These are phyloP conservation scores for Ciborinia camelliae DNA, from an alignment of 2,329 filamentous ascomycete genomes.

Conservation along the genomic window DNA sequence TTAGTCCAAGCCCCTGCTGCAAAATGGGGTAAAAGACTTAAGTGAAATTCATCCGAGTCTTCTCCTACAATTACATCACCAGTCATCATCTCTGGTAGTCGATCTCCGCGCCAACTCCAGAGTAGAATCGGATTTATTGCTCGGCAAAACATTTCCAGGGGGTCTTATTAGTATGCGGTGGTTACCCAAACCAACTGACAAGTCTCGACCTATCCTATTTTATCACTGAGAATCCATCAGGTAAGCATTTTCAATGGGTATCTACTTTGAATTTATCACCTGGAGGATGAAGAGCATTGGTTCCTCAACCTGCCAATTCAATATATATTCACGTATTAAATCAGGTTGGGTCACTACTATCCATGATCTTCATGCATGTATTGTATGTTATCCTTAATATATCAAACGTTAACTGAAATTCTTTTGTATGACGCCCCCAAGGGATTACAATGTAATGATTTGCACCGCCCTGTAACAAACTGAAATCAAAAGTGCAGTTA, in stretches of 20 bases:
- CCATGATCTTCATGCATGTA: too few species aligned
- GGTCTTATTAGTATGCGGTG: too few species aligned
- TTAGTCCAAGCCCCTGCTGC: background rate
- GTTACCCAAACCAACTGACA: too few species aligned
- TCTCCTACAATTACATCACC: slow-evolving; percentile 4
- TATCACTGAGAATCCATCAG: too few species aligned
- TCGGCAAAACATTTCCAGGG: too few species aligned
- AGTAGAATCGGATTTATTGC: background rate
- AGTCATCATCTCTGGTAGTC: slow-evolving; percentile 1
- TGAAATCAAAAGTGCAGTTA: background rate
- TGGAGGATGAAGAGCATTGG: too few species aligned
- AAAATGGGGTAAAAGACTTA: background rate
- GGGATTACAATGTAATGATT: slow-evolving; percentile 8
- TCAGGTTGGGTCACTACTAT: too few species aligned
- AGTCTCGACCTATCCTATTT: too few species aligned
- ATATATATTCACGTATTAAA: too few species aligned
- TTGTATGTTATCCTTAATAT: background rate
- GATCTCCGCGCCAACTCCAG: slow-evolving; percentile 11
- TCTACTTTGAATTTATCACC: too few species aligned
- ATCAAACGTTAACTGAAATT: background rate
- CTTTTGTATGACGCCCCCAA: slow-evolving; percentile 12
- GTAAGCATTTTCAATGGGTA: too few species aligned
- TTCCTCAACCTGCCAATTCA: too few species aligned
- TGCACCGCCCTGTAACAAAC: slow-evolving; percentile 7
- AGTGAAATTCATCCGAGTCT: slow-evolving; percentile 8